Evolutionary conservation across 2,329 filamentous ascomycete genomes (phyloP).

Genomic region (Dothistroma septosporum): DNA sequence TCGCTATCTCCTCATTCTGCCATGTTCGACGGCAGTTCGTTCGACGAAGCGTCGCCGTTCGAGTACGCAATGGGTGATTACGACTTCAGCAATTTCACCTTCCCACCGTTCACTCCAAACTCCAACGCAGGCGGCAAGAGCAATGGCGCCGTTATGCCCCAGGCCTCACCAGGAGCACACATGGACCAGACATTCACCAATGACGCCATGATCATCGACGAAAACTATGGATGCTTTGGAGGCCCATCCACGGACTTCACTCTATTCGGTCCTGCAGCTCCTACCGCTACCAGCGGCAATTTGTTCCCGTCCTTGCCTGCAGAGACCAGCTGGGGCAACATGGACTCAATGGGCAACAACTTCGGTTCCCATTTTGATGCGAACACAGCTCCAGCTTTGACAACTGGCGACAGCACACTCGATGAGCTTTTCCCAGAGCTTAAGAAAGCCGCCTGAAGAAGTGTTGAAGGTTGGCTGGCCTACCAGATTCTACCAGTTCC

Average conservation of each 20-base stretch:
- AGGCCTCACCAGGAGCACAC: constrained; percentile 69
- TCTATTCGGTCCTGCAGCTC: constrained; percentile 46
- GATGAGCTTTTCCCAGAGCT: constrained; percentile 24
- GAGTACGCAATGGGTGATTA: constrained; percentile 57
- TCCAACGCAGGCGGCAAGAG: constrained; percentile 22
- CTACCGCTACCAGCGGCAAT: constrained; percentile 20
- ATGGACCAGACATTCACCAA: constrained; percentile 54
- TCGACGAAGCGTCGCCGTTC: constrained; percentile 41
- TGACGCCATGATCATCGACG: constrained; percentile 56
- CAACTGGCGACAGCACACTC: constrained; percentile 19
- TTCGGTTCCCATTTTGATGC: constrained; percentile 18
- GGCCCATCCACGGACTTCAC: constrained; percentile 54
- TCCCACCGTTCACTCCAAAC: constrained; percentile 31
- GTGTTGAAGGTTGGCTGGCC: background rate
- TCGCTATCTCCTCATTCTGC: constrained; percentile 40
- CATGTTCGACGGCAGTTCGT: constrained; percentile 36
- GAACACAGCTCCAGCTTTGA: constrained; percentile 13
- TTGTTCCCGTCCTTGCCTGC: constrained; percentile 30
- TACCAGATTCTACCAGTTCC: background rate
- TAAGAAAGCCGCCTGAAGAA: constrained; percentile 2
- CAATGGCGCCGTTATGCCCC: constrained; percentile 36
- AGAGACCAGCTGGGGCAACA: constrained; percentile 35
- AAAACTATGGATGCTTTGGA: constrained; percentile 47
- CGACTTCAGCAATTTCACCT: constrained; percentile 51
- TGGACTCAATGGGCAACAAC: constrained; percentile 27